These are phyloP conservation scores for Cucurbita ficifolia DNA, from an alignment of 306 rosid species.

Conservation along the genomic window DNA sequence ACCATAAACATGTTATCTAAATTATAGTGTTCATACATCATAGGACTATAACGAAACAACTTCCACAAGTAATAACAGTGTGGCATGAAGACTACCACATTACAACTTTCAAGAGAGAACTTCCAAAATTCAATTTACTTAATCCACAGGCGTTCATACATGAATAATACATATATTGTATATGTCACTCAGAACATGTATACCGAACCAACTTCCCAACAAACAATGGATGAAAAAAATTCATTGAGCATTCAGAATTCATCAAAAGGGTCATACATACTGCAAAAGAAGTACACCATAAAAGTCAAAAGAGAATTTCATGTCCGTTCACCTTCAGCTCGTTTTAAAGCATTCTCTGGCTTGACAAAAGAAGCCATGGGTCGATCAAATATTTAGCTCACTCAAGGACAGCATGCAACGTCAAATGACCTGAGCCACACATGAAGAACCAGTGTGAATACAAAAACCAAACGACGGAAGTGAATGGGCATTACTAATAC, in stretches of 20 bases:
- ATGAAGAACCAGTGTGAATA: background rate
- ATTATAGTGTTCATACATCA: background rate
- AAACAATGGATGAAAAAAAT: background rate
- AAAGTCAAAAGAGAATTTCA: background rate
- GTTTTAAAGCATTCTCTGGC: constrained; percentile 52
- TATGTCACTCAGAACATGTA: background rate
- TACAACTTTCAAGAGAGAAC: background rate
- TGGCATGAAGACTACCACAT: background rate
- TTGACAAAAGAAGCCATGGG: constrained; percentile 35
- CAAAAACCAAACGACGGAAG: background rate
- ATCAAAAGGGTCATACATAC: background rate
- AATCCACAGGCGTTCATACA: background rate
- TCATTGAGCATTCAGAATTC: background rate
- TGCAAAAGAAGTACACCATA: background rate
- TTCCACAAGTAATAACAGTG: background rate
- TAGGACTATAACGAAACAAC: background rate
- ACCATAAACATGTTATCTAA: background rate
- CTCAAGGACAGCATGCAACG: constrained; percentile 6
- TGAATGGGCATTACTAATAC: background rate
- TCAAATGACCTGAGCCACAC: constrained; percentile 7
- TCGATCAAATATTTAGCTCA: constrained; percentile 2
- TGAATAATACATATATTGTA: background rate
- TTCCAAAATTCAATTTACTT: background rate
- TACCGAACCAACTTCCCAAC: background rate
- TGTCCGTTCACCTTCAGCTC: constrained; percentile 40